A percentile compares a stretch with the other conserved stretches of the same genome.
These are phyloP conservation scores for Monosporozyma aquatica DNA, from an alignment of 805 yeast genomes.

Conservation along the genomic window DNA sequence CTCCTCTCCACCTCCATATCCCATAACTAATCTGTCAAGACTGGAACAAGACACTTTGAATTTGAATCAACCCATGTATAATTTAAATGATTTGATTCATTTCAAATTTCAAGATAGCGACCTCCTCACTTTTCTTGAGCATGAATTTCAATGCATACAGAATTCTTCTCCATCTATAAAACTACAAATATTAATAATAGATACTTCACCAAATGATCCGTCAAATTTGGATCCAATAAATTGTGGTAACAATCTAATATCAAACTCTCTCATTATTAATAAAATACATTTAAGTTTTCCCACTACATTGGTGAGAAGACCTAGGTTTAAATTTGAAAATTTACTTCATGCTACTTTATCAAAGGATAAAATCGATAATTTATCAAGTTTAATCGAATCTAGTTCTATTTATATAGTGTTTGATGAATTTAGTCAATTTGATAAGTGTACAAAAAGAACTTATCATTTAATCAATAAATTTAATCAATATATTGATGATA, in stretches of 20 bases:
- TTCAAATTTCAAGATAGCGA: background rate
- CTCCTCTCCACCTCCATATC: too few relatives aligned
- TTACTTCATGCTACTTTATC: constrained; percentile 18
- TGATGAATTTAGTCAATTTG: constrained; percentile 20
- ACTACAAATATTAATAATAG: constrained; percentile 13
- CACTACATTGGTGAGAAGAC: constrained; percentile 26
- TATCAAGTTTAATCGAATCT: constrained; percentile 14
- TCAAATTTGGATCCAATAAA: background rate
- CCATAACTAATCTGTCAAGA: too few relatives aligned
- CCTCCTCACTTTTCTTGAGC: background rate
- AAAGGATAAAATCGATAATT: constrained; percentile 13
- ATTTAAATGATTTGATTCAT: background rate
- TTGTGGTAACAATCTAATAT: too few relatives aligned
- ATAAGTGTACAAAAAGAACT: constrained; percentile 19
- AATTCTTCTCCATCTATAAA: background rate
- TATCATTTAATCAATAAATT: constrained; percentile 21
- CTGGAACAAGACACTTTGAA: background rate
- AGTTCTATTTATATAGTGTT: constrained; percentile 19
- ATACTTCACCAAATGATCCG: constrained; percentile 17
- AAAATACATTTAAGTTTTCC: constrained; percentile 26
- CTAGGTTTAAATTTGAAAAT: constrained; percentile 23
- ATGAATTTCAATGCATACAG: background rate
- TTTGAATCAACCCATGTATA: background rate
- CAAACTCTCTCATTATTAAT: constrained; percentile 7
- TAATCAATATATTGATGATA: constrained; percentile 1